These are phyloP conservation scores for Gossypium herbaceum DNA, from an alignment of 345 rosid species.

Conservation along the genomic window DNA sequence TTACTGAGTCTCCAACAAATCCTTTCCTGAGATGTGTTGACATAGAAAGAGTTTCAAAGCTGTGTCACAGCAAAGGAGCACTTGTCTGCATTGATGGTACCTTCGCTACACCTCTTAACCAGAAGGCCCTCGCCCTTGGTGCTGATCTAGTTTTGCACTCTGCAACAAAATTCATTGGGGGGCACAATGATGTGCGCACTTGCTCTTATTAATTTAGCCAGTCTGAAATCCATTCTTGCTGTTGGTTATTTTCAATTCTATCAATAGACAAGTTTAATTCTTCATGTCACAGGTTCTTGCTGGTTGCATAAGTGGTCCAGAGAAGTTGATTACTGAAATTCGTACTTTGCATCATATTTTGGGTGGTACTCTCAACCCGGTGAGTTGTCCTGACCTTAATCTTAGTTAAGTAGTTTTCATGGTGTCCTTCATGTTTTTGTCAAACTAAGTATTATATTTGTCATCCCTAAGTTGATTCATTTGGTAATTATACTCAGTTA, in stretches of 20 bases:
- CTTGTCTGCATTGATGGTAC: slow-evolving; percentile 98
- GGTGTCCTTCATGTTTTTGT: neutral
- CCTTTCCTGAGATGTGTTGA: slow-evolving; percentile 97
- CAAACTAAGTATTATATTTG: neutral
- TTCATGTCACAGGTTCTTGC: slow-evolving; percentile 68
- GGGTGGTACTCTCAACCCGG: slow-evolving; percentile 95
- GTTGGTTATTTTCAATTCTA: slow-evolving; percentile 1
- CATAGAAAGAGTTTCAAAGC: slow-evolving; percentile 76
- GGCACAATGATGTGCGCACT: slow-evolving; percentile 86
- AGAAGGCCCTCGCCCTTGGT: slow-evolving; percentile 91
- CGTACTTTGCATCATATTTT: slow-evolving; percentile 90
- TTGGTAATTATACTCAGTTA: neutral
- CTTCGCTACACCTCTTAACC: slow-evolving; percentile 97
- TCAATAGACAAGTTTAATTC: slow-evolving; percentile 1
- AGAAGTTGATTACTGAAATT: slow-evolving; percentile 61
- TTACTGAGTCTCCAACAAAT: slow-evolving; percentile 96
- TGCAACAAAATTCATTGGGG: slow-evolving; percentile 85
- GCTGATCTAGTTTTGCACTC: slow-evolving; percentile 96
- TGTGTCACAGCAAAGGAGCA: slow-evolving; percentile 88
- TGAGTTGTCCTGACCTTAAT: slow-evolving; percentile 26
- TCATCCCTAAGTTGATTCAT: neutral
- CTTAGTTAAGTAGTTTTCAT: neutral
- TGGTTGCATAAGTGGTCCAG: slow-evolving; percentile 88
- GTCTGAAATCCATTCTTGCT: neutral
- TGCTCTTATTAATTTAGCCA: slow-evolving; percentile 10